Conservation (phyloP, 1,284 basidiomycete genomes). For the Macrocystidia cucumis region DNA sequence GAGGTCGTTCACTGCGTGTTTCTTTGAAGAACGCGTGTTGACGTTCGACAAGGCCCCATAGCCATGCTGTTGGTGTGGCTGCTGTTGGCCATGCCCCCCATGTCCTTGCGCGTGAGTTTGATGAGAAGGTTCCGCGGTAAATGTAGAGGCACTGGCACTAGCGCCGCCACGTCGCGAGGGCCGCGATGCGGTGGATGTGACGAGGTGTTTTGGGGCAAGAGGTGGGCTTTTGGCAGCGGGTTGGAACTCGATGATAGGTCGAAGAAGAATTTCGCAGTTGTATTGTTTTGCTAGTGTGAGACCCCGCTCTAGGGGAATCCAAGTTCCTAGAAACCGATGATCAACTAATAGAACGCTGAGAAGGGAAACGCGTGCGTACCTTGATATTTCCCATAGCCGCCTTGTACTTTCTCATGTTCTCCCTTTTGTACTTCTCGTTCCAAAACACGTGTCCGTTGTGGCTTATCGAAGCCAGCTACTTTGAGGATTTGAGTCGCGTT, state of each 20-base stretch:
- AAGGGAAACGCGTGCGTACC: conserved; percentile 46
- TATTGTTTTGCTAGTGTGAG: conserved; percentile 87
- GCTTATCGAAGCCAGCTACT: conserved; percentile 99
- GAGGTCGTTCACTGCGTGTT: conserved; percentile 31
- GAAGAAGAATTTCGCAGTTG: conserved; percentile 84
- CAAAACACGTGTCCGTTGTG: conserved; percentile 93
- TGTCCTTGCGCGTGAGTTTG: too few relatives aligned
- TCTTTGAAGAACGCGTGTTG: conserved; percentile 49
- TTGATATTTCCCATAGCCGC: conserved; percentile 99
- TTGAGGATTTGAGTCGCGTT: conserved; percentile 99
- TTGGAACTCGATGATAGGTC: conserved; percentile 93
- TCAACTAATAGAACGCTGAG: conserved; percentile 8
- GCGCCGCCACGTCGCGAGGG: conserved; percentile 43
- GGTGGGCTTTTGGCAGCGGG: conserved; percentile 92
- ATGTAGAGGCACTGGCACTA: conserved; percentile 27
- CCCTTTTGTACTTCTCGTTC: conserved; percentile 99
- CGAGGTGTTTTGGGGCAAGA: conserved; percentile 92
- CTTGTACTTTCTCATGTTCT: conserved; percentile 98
- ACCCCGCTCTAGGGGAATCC: conserved; percentile 95
- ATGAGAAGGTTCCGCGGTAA: too few relatives aligned
- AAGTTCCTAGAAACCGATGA: conserved; percentile 65
- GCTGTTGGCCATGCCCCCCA: too few relatives aligned
- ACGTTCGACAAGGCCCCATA: conserved; percentile 25
- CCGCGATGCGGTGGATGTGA: conserved; percentile 51
- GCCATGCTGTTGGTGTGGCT: too few relatives aligned